Evolutionary conservation across 768 basidiomycete genomes (phyloP), one percentile per base, ranked within the genome.

Genomic region (Dentipellis fragilis): DNA sequence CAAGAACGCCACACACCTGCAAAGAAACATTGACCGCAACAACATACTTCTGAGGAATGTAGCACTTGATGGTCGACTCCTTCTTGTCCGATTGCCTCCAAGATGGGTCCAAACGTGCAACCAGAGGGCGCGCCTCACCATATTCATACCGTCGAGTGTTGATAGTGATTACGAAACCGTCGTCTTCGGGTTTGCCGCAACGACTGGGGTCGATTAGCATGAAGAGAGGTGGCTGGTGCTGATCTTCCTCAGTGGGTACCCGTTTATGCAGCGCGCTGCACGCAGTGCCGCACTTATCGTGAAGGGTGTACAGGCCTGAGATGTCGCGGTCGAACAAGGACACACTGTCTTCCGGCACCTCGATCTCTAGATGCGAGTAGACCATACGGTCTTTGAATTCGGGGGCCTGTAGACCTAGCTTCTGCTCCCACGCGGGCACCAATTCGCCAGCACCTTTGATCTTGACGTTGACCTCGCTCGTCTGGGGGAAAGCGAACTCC

Each of bases 281-380:
- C 8, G 94, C 91, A 1, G 90, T 91, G 7, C 93, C 93, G 56
- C 94, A 97, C 65, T 85, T 86, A 59, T 89, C 85, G 52, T 93
- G 73, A 49, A 93, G 81, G 22, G 72, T 69, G 65, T 96, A 97
- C 1, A 71, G 73, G 5, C 94, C 94, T 6, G 85, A 83, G 47
- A 96, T 84, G 64, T 90, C 81, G 48, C 86, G 83, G 67, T 95
- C 93, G 34, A 89, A 78, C 54, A 71, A 67, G 1, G 64, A 56
- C 8, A 72, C 64, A 23, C 77, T 73, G 6, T 77, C 74, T 9
- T 68, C 62, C 0, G 80, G 73, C 3, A 87, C 80, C n/a, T 74
- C 70, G 37, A 97, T 71, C 59, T 82, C 73, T 23, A 96, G 60
- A 53, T 77, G 71, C 0, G 88, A 79, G 66, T 84, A 80, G 12